Percentiles rank a stretch among this genome's conserved stretches.
phyloP scores from a whole-genome alignment of 768 basidiomycete genomes.

The Macrolepiota fuliginosa region DNA sequence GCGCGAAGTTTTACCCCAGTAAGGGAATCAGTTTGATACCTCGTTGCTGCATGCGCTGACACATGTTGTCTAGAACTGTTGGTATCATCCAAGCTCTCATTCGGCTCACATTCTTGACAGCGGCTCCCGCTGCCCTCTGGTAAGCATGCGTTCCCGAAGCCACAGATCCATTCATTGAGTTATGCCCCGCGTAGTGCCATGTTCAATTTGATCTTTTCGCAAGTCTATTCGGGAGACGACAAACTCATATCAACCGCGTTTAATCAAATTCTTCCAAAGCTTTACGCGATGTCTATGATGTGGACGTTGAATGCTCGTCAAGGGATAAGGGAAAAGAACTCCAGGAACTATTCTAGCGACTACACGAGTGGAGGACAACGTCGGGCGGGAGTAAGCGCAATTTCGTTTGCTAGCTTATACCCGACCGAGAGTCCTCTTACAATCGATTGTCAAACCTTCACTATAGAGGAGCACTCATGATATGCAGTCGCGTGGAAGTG shows the following conservation, averaged over 20 bases:
- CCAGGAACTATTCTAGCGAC: constrained; percentile 13
- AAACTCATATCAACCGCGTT: constrained; percentile 27
- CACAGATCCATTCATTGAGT: neutral
- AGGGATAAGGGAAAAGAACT: constrained; percentile 17
- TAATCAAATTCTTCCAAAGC: constrained; percentile 28
- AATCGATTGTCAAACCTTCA: neutral
- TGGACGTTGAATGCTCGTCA: constrained; percentile 33
- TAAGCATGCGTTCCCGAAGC: constrained; percentile 9
- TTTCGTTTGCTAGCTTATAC: neutral
- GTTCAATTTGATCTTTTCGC: constrained; percentile 33
- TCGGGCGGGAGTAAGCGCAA: constrained; percentile 6
- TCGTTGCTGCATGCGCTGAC: neutral
- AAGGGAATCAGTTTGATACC: neutral
- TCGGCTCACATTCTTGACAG: constrained; percentile 29
- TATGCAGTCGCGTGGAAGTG: constrained; percentile 3
- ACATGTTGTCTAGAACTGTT: constrained; percentile 19
- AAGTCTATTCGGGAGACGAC: constrained; percentile 21
- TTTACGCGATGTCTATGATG: constrained; percentile 36
- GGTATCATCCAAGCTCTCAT: constrained; percentile 27
- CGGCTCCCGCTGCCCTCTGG: constrained; percentile 32
- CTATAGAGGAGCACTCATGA: neutral
- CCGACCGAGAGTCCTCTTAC: neutral
- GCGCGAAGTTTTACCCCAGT: constrained; percentile 27
- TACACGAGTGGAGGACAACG: neutral
- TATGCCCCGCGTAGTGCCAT: constrained; percentile 22